phyloP scores from a whole-genome alignment of 2,329 filamentous ascomycete genomes.

The Emergomyces africanus region DNA sequence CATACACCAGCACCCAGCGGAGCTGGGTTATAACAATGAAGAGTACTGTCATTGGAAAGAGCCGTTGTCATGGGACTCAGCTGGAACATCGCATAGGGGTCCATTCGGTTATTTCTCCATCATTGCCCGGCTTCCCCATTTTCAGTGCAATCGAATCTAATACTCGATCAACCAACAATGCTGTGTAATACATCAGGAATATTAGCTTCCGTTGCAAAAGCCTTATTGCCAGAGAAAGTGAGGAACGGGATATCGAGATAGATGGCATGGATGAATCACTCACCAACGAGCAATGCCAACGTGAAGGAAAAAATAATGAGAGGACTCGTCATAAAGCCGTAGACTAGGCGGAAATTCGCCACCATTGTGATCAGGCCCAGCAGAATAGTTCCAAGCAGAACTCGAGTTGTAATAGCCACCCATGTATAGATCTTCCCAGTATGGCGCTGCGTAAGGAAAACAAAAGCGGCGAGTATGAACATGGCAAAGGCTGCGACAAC shows the following conservation, averaged over 20 bases:
- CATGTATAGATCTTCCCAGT: slow-evolving; percentile 11
- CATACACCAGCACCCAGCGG: too few relatives aligned
- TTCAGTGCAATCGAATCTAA: not conserved
- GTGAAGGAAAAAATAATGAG: slow-evolving; percentile 26
- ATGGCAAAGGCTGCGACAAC: slow-evolving; percentile 24
- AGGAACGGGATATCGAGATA: not conserved
- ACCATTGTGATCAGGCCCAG: slow-evolving; percentile 20
- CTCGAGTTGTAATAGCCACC: slow-evolving; percentile 18
- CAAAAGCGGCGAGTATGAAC: slow-evolving; percentile 24
- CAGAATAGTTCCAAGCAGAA: slow-evolving; percentile 19
- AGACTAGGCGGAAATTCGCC: slow-evolving; percentile 21
- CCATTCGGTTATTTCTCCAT: not conserved
- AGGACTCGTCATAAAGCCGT: slow-evolving; percentile 29
- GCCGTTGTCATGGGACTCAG: not conserved
- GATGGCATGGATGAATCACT: not conserved
- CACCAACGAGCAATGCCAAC: slow-evolving; percentile 20
- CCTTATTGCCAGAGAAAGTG: not conserved
- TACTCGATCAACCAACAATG: slow-evolving; percentile 1
- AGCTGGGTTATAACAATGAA: not conserved
- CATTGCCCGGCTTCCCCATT: not conserved
- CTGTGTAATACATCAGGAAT: not conserved
- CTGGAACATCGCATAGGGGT: not conserved
- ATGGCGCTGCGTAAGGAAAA: slow-evolving; percentile 19
- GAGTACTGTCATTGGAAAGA: not conserved
- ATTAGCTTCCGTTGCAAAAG: not conserved